Base-by-base conservation (phyloP, 768 basidiomycete species). In the Tulasnella sp. region DNA sequence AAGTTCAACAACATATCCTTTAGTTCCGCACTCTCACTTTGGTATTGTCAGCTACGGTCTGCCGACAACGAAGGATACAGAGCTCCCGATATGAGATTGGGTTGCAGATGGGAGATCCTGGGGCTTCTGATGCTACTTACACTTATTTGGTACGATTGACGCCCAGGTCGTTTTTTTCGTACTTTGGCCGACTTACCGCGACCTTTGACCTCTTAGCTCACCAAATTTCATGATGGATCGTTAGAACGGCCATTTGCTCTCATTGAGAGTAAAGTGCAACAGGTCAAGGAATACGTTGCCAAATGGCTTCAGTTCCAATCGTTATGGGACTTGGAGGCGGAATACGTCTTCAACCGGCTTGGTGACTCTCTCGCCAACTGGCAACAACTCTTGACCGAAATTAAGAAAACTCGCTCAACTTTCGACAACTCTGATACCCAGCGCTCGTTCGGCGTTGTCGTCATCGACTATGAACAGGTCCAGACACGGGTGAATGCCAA, bases 221-320 rank as follows among this genome's bases (percentile, higher is more conserved):
- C 84, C 4, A 79, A 74, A 44, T 82, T 96, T 71, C 70, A 78
- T 5, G 85, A 89, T 58, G 75, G 79, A 52, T 83, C 84, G 0
- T 78, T 97, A 1, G 80, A 84, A 65, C 80, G 80, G 29, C 91
- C 94, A 0, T 92, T 99, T 70, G 71, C 79, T 0, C 76, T 96
- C 24, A 85, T 99, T 66, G 92, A 97, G 71, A 74, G 71, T 65
- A 96, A 96, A 71, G 83, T 92, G 15, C 84, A 86, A 59, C 82
- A 89, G 62, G 78, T 99, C 55, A 84, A 79, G 65, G 84, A 85
- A 48, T 99, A 99, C 71, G 92, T 97, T 51, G 88, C 78, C 60
- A 96, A 96, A 73, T 99, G 96, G 96, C 80, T 98, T 0, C 93
- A 94, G 67, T 98, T 99, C 80, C 96, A 98, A 71, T 94, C 94